Evolutionary conservation across 2,329 filamentous ascomycete genomes (phyloP), one percentile per base, ranked within the genome.

Genomic region (Cadophora luteo-olivacea): DNA sequence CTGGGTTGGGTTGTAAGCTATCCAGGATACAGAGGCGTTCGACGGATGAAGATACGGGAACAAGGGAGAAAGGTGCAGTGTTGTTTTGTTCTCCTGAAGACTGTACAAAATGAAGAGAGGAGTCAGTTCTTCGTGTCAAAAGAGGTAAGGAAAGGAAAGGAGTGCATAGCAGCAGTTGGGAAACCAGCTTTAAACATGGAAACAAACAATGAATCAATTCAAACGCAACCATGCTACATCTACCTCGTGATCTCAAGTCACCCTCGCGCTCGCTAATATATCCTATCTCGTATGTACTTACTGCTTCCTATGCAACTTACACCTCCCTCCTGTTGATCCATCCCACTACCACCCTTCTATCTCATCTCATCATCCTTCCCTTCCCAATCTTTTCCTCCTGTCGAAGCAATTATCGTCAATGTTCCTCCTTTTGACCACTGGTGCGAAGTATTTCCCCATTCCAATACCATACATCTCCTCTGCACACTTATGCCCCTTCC

Each of bases 1-100:
- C 29, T 29, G 29, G 11, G 51, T 25, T 55, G 9, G 45, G 51
- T 33, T 64, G 51, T 64, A 64, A 29, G 51, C 33, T 64, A 57
- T 55, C 33, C 55, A 57, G 62, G 33, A 64, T 64, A 45, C 19
- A 55, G 52, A 55, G 52, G 52, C 25, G 52, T 55, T 55, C 22
- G 52, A n/a, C 3, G 52, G 24, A 49, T 5, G 5, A 19, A 49
- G 45, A 22, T 22, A 22, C 6, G n/a, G 19, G 45, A 22, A 2
- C 2, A n/a, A 1, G 51, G 32, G 32, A 22, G 29, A 41, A 12
- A n/a, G 4, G 19, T 24, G 11, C 11, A 9, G 6, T 36, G 41
- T 33, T 38, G 25, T 19, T 41, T 41, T 22, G 3, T 48, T 33
- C 24, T 33, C 14, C 0, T 4, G 60, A 48, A 49, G 19, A 32